Percentiles rank a stretch among this genome's conserved stretches.
Evolutionary conservation across 2,329 filamentous ascomycete species (phyloP).

Genomic region (Meredithiella fracta): DNA sequence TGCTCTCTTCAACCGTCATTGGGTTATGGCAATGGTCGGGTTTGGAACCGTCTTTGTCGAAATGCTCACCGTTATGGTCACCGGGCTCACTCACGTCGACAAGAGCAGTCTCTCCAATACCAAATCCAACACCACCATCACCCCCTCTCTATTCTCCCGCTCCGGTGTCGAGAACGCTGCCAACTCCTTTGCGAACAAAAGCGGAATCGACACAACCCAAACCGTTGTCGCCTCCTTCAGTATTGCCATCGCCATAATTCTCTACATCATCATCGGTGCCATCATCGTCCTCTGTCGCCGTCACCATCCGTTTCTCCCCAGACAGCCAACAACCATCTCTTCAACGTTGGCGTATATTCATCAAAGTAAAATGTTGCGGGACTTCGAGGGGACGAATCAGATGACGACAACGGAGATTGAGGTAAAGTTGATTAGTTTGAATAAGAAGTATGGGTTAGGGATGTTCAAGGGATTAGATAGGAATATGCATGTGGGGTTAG

Average conservation of each 20-base stretch:
- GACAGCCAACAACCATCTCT: slow-evolving; percentile 64
- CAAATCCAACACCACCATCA: not conserved
- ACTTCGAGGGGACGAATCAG: slow-evolving; percentile 55
- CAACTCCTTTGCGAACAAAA: slow-evolving; percentile 20
- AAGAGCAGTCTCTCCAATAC: slow-evolving; percentile 44
- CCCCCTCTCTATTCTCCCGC: not conserved
- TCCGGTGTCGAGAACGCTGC: too few relatives aligned
- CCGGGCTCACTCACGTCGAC: slow-evolving; percentile 47
- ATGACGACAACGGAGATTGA: slow-evolving; percentile 46
- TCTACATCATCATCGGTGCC: slow-evolving; percentile 46
- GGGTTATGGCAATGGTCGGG: slow-evolving; percentile 50
- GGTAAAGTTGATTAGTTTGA: slow-evolving; percentile 37
- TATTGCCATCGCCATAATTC: slow-evolving; percentile 45
- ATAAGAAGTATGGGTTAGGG: slow-evolving; percentile 56
- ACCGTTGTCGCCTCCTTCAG: slow-evolving; percentile 52
- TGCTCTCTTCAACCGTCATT: slow-evolving; percentile 46
- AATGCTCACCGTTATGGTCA: slow-evolving; percentile 52
- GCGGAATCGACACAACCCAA: slow-evolving; percentile 41
- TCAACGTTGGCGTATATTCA: slow-evolving; percentile 63
- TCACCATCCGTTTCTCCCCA: slow-evolving; percentile 54
- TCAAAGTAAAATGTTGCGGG: slow-evolving; percentile 63
- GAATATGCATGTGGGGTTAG: slow-evolving; percentile 58
- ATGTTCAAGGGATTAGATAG: slow-evolving; percentile 63
- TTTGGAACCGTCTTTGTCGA: slow-evolving; percentile 58
- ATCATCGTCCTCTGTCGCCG: slow-evolving; percentile 43